Percentiles rank a stretch among this genome's conserved stretches.
Conservation (phyloP, 176 grass and related monocot species). For the Zizania latifolia region DNA sequence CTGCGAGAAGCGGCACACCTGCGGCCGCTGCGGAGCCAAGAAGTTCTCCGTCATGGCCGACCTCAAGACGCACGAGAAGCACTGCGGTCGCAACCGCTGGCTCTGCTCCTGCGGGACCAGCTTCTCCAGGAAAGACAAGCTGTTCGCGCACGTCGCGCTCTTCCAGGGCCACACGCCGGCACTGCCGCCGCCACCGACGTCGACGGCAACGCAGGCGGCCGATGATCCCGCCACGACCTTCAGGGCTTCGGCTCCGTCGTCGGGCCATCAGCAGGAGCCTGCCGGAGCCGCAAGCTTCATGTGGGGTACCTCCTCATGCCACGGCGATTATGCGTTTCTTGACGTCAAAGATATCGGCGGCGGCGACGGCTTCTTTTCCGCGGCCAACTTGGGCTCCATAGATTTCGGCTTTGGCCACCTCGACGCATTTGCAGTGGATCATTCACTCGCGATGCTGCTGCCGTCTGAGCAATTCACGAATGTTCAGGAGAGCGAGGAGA, state of each 20-base stretch:
- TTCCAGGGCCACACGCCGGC: conserved; percentile 69
- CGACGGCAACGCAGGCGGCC: too few relatives aligned
- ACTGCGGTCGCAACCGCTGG: conserved; percentile 62
- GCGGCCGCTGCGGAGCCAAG: conserved; percentile 60
- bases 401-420: conserved; percentile 35
- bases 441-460: conserved; percentile 23
- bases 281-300: conserved; percentile 16
- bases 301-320: conserved; percentile 13
- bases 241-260: too few relatives aligned
- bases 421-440: conserved; percentile 32
- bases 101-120: conserved; percentile 68
- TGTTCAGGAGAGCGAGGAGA: conserved; percentile 15
- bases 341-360: conserved; percentile 32
- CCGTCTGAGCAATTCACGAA: conserved; percentile 7
- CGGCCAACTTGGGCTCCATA: conserved; percentile 39
- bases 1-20: conserved; percentile 64
- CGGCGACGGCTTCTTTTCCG: conserved; percentile 26
- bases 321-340: neutral
- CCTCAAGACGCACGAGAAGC: conserved; percentile 78
- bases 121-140: conserved; percentile 84
- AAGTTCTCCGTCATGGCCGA: conserved; percentile 74
- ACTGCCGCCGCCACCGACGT: neutral
- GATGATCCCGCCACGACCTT: too few relatives aligned
- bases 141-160: conserved; percentile 64
- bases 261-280: conserved; percentile 17